Conservation (phyloP, 2,329 filamentous ascomycete genomes). For the Colletotrichum paranaense region DNA sequence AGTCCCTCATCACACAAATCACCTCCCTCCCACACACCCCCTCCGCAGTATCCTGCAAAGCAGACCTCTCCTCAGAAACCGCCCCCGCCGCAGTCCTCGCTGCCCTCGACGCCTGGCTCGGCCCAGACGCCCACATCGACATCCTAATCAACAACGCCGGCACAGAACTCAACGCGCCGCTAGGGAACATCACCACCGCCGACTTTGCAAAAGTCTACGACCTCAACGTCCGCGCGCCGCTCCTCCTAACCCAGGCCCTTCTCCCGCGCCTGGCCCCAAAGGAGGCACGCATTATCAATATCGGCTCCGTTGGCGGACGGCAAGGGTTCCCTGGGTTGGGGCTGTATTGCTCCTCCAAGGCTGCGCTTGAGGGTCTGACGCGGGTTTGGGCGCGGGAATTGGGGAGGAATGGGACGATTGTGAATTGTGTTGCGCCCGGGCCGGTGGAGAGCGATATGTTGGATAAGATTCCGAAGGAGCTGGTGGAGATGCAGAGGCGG, state of each 20-base stretch:
- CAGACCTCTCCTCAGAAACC: constrained; percentile 38
- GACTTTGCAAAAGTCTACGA: constrained; percentile 67
- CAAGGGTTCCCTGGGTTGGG: constrained; percentile 56
- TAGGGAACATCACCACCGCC: constrained; percentile 55
- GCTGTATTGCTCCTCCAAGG: constrained; percentile 68
- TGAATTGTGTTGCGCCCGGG: constrained; percentile 70
- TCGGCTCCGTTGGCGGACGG: constrained; percentile 65
- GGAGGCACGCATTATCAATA: constrained; percentile 66
- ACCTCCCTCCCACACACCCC: constrained; percentile 5
- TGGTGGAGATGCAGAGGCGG: constrained; percentile 60
- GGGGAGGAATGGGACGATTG: constrained; percentile 66
- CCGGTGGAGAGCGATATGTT: constrained; percentile 70
- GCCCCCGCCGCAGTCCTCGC: constrained; percentile 46
- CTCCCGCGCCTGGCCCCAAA: constrained; percentile 60
- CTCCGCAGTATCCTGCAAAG: constrained; percentile 34
- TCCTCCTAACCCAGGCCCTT: constrained; percentile 65
- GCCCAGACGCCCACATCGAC: constrained; percentile 39
- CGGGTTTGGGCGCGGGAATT: constrained; percentile 69
- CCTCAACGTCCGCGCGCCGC: constrained; percentile 65
- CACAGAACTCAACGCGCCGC: constrained; percentile 46
- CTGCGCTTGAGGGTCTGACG: constrained; percentile 70
- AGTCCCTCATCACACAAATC: constrained; percentile 35
- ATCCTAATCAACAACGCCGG: constrained; percentile 55
- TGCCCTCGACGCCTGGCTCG: constrained; percentile 40
- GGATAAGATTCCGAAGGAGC: constrained; percentile 59